Percentiles rank a stretch among this genome's conserved stretches.
Evolutionary conservation across 495 filamentous ascomycete genomes (phyloP).

Genomic region (Talaromyces borbonicus): DNA sequence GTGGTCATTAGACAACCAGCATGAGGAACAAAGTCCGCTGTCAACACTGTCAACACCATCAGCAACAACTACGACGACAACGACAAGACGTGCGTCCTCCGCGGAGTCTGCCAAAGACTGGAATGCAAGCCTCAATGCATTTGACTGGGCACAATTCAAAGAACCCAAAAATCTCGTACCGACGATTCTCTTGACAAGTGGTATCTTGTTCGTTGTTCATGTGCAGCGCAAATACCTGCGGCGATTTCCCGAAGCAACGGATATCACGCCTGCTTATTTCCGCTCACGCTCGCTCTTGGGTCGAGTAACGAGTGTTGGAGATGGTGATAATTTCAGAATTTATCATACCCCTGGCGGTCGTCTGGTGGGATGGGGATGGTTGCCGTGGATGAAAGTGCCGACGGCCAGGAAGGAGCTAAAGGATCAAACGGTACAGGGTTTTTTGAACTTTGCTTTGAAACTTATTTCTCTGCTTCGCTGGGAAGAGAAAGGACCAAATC

Average conservation of each 20-base stretch:
- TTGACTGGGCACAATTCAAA: conserved; percentile 59
- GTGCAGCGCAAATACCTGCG: conserved; percentile 57
- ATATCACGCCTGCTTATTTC: conserved; percentile 59
- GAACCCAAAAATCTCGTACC: conserved; percentile 57
- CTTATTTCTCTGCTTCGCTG: background rate
- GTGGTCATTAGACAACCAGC: conserved; percentile 6
- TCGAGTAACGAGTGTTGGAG: conserved; percentile 83
- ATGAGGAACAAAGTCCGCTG: conserved; percentile 10
- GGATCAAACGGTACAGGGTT: conserved; percentile 59
- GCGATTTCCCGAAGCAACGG: conserved; percentile 62
- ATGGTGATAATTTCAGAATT: conserved; percentile 88
- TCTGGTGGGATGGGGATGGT: conserved; percentile 83
- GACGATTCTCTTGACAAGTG: conserved; percentile 57
- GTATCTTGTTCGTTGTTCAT: conserved; percentile 47
- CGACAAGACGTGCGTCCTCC: no score
- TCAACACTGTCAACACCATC: no score
- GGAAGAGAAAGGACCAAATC: background rate
- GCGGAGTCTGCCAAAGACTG: conserved; percentile 31
- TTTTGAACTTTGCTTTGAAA: background rate
- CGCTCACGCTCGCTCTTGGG: conserved; percentile 69
- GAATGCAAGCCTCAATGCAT: conserved; percentile 40
- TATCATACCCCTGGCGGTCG: conserved; percentile 90
- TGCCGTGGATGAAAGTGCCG: conserved; percentile 65
- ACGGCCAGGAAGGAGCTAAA: conserved; percentile 54
- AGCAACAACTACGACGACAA: no score